Evolutionary conservation across 2,329 filamentous ascomycete species (phyloP), one percentile per base, ranked within the genome.

Genomic region (Emmonsia crescens): DNA sequence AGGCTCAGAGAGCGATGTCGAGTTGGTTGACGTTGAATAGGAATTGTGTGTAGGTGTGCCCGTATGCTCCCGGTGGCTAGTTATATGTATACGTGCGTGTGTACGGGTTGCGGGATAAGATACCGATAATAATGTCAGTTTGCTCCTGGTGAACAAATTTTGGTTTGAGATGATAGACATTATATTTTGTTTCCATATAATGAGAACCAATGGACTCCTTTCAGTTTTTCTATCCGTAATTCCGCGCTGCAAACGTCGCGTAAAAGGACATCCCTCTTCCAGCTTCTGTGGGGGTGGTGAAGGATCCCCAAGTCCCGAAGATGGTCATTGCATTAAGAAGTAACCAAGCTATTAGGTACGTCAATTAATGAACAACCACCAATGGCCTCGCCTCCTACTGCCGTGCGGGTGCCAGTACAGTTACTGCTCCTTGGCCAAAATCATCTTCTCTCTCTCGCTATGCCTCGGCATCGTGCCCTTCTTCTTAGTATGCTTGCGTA

Each of bases 361-460:
- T 33, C 27, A 5, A 52, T n/a, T 2, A 52, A 33, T 31, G 33
- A 52, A 5, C 16, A 52, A 33, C 16, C 29, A n/a, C 29, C 14
- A 52, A 52, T 10, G 3, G 46, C 46, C 46, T 14, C 21, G 3
- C 21, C 24, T 3, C 46, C 12, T 48, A 9, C 10, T 24, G 4
- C 24, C 9, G 27, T 33, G 49, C 48, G 16, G 9, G 29, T n/a
- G 19, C 36, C 16, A 12, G 5, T 42, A 14, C 4, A 29, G 58
- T 72, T 76, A 88, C 73, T 86, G 77, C 74, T 86, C 85, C 27
- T 77, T 79, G 40, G 86, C 85, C 72, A 97, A 72, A 62, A 99
- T 82, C 83, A 95, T 93, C 84, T 96, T 96, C 77, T 97, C 91
- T 72, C 94, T 85, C 78, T 96, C 91, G 66, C 85, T 85, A 74